Conservation (phyloP, 805 yeast genomes). For the Monosporozyma aerobia region DNA sequence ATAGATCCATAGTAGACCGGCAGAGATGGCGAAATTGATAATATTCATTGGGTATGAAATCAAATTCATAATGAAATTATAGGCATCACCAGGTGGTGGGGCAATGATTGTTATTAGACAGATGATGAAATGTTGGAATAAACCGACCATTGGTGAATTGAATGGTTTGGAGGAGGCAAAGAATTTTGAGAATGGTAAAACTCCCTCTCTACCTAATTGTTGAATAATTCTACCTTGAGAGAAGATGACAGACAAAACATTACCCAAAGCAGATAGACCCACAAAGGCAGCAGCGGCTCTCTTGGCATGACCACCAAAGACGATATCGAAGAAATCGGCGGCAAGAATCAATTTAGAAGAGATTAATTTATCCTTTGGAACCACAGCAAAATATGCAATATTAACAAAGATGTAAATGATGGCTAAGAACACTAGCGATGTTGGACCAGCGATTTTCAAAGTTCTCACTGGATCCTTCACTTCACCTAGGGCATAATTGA, state of each 20-base stretch:
- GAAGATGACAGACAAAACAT: constrained; percentile 69
- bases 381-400: constrained; percentile 75
- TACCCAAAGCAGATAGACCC: constrained; percentile 74
- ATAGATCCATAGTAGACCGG: constrained; percentile 49
- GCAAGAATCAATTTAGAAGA: constrained; percentile 63
- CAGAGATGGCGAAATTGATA: constrained; percentile 55
- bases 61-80: constrained; percentile 69
- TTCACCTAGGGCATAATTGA: constrained; percentile 76
- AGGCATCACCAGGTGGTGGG: constrained; percentile 83
- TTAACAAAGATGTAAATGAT: constrained; percentile 67
- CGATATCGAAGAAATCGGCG: constrained; percentile 63
- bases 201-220: constrained; percentile 75
- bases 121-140: constrained; percentile 68
- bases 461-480: constrained; percentile 64
- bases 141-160: constrained; percentile 62
- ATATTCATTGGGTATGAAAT: constrained; percentile 76
- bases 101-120: constrained; percentile 68
- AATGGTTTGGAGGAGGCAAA: constrained; percentile 68
- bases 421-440: constrained; percentile 51
- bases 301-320: constrained; percentile 60
- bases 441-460: constrained; percentile 65
- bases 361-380: constrained; percentile 53
- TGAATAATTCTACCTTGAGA: constrained; percentile 77
- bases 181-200: constrained; percentile 62
- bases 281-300: constrained; percentile 71